A percentile compares a stretch with the other conserved stretches of the same genome.
Conservation (phyloP, 2,329 filamentous ascomycete species). For the Niveomyces coronatus region DNA sequence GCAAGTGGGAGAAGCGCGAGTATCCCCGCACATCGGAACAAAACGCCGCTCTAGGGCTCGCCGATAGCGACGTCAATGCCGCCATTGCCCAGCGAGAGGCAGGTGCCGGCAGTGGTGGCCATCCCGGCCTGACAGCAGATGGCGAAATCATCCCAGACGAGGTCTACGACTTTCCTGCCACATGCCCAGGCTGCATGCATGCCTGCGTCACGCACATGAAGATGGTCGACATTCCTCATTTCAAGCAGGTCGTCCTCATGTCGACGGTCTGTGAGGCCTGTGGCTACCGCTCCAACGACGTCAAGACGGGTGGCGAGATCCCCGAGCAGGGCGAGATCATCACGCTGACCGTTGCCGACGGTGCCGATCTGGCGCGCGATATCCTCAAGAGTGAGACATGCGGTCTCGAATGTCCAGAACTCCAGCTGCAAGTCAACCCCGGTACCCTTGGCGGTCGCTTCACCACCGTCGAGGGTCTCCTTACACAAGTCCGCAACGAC, state of each 20-base stretch:
- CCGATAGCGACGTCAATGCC: constrained; percentile 47
- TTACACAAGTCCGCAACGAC: constrained; percentile 88
- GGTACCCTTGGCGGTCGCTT: constrained; percentile 93
- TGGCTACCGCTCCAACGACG: constrained; percentile 90
- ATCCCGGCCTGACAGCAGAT: constrained; percentile 40
- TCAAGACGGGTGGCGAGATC: constrained; percentile 92
- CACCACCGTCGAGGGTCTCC: constrained; percentile 88
- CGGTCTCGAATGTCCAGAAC: constrained; percentile 74
- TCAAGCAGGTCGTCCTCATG: constrained; percentile 96
- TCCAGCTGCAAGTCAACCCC: constrained; percentile 78
- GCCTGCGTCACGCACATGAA: constrained; percentile 92
- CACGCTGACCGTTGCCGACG: constrained; percentile 58
- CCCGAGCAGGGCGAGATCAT: constrained; percentile 80
- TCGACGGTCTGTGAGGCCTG: constrained; percentile 86
- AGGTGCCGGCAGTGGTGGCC: constrained; percentile 29
- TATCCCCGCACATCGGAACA: constrained; percentile 76
- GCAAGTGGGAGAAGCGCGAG: constrained; percentile 81
- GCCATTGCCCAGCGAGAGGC: constrained; percentile 20
- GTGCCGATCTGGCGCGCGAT: constrained; percentile 73
- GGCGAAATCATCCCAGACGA: constrained; percentile 87
- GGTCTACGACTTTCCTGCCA: constrained; percentile 85
- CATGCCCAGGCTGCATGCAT: constrained; percentile 83
- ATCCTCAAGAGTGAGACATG: constrained; percentile 96
- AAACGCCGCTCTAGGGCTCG: constrained; percentile 75
- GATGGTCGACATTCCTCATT: constrained; percentile 96